Evolutionary conservation across 257 asterid genomes (phyloP).

Genomic region (Handroanthus guayacan): DNA sequence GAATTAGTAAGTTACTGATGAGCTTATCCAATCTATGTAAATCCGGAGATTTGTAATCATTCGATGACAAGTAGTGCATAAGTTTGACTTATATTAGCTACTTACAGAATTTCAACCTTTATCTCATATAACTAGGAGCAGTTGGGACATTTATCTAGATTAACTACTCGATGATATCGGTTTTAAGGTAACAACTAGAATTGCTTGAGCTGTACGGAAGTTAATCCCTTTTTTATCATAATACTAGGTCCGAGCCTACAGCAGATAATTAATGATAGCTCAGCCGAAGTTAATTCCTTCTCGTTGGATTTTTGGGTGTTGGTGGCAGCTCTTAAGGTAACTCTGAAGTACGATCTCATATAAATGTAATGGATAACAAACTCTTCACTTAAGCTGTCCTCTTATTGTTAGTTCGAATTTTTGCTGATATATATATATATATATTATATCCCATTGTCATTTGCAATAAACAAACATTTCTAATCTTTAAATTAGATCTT

Average conservation of each 20-base stretch:
- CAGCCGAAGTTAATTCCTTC: constrained; percentile 71
- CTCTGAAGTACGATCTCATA: background rate
- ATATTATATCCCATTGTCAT: background rate
- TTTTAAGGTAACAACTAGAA: background rate
- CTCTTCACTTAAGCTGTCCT: constrained; percentile 1
- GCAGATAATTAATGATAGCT: constrained; percentile 69
- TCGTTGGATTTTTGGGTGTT: constrained; percentile 94
- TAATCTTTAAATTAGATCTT: too few species aligned
- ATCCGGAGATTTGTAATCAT: background rate
- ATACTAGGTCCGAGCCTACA: constrained; percentile 67
- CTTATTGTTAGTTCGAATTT: background rate
- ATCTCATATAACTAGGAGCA: background rate
- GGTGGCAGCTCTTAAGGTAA: constrained; percentile 93
- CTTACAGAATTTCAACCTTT: background rate
- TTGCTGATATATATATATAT: background rate
- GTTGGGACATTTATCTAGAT: background rate
- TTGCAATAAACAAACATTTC: too few species aligned
- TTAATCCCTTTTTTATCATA: constrained; percentile 20
- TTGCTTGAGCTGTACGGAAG: background rate
- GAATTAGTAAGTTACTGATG: constrained; percentile 73
- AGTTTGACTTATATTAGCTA: background rate
- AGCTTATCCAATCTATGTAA: background rate
- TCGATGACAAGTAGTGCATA: background rate
- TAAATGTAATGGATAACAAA: background rate
- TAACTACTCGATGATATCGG: background rate